Evolutionary conservation across 805 yeast species (phyloP).

Genomic region (Pichia californica): DNA sequence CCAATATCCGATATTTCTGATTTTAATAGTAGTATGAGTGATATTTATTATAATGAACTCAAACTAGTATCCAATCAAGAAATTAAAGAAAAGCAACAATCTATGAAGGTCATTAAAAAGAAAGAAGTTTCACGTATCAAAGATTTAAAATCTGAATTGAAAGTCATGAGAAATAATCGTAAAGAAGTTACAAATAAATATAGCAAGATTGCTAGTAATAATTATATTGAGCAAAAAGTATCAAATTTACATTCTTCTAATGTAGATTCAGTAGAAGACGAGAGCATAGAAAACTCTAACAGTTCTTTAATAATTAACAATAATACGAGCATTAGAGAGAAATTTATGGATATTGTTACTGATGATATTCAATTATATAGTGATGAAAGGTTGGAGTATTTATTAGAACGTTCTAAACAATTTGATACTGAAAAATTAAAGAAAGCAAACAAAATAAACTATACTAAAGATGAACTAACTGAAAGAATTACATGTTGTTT

Average conservation of each 20-base stretch:
- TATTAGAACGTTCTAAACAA: conserved; percentile 18
- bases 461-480: conserved; percentile 45
- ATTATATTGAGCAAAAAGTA: too few relatives aligned
- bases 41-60: background rate
- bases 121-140: background rate
- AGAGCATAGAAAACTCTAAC: conserved; percentile 1
- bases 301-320: background rate
- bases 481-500: conserved; percentile 36
- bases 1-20: conserved; percentile 2
- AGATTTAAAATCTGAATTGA: conserved; percentile 3
- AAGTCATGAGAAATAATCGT: background rate
- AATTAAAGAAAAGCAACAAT: background rate
- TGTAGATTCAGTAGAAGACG: background rate
- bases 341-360: conserved; percentile 3
- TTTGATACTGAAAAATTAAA: conserved; percentile 17
- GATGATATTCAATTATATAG: conserved; percentile 8
- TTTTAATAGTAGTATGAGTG: conserved; percentile 2
- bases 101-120: background rate
- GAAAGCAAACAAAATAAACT: conserved; percentile 31
- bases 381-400: conserved; percentile 15
- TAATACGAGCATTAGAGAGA: background rate
- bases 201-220: background rate
- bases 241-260: background rate
- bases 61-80: background rate
- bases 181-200: background rate